Conservation (phyloP, 139 green algal genomes). For the Diplosphaera chodatii region DNA sequence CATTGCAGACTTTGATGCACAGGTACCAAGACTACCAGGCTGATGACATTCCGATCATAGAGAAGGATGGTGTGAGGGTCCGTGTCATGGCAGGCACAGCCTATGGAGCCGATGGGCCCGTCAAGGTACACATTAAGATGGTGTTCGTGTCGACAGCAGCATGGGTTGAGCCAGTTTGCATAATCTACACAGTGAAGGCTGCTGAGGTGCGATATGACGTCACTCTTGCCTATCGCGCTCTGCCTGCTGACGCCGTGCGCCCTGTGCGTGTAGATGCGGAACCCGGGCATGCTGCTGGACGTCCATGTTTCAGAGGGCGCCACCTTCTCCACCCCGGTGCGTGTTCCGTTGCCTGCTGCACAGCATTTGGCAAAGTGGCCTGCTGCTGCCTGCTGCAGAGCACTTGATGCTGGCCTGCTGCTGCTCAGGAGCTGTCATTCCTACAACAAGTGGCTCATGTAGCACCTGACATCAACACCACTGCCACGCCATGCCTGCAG, state of each 20-base stretch:
- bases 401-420: too few species aligned
- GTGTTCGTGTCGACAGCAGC: too few species aligned
- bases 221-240: too few species aligned
- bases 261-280: conserved; percentile 60
- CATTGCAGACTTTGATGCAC: background rate
- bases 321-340: conserved; percentile 36
- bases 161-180: too few species aligned
- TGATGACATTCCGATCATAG: conserved; percentile 56
- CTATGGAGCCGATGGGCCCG: conserved; percentile 12
- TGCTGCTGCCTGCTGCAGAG: too few species aligned
- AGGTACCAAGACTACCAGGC: conserved; percentile 80
- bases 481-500: background rate
- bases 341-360: background rate
- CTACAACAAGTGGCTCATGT: too few species aligned
- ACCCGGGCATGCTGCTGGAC: conserved; percentile 79
- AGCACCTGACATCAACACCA: too few species aligned
- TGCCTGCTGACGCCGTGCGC: too few species aligned
- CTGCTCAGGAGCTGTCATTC: too few species aligned
- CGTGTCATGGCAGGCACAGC: conserved; percentile 73
- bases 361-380: background rate
- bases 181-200: too few species aligned
- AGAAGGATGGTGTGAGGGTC: conserved; percentile 39
- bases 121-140: background rate
- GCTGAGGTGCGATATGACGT: too few species aligned
- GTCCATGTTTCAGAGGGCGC: conserved; percentile 48